phyloP scores from a whole-genome alignment of 2,329 filamentous ascomycete species.

The Colletotrichum sp. region DNA sequence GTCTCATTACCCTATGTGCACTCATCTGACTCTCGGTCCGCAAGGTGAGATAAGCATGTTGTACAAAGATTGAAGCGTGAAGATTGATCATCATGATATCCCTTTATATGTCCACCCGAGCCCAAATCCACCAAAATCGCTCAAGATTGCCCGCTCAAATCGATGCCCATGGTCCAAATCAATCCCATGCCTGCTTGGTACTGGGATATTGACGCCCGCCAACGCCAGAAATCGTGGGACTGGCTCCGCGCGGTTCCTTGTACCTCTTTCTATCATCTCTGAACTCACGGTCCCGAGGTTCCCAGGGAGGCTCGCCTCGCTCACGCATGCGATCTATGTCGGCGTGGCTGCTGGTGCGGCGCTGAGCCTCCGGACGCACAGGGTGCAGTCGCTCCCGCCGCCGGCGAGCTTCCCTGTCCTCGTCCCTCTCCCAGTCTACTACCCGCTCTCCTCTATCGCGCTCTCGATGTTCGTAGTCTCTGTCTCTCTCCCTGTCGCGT shows the following conservation, averaged over 20 bases:
- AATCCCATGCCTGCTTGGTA: conserved; percentile 16
- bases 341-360: conserved; percentile 55
- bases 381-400: conserved; percentile 37
- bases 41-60: not conserved
- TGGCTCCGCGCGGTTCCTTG: conserved; percentile 13
- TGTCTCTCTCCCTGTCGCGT: conserved; percentile 34
- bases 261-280: conserved; percentile 22
- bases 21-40: not conserved
- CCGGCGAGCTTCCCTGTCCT: conserved; percentile 33
- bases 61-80: not conserved
- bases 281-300: conserved; percentile 17
- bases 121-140: not conserved
- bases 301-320: conserved; percentile 9
- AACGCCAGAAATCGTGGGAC: conserved; percentile 20
- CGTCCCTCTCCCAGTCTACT: conserved; percentile 33
- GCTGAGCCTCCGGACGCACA: conserved; percentile 43
- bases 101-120: not conserved
- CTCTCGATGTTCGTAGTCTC: conserved; percentile 24
- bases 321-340: conserved; percentile 45
- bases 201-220: conserved; percentile 21
- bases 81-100: not conserved
- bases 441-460: conserved; percentile 28
- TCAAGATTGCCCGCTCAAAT: not conserved
- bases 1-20: not conserved
- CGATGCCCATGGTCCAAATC: not conserved